Conservation (phyloP, 2,329 filamentous ascomycete genomes). For the Drechslera avenae region DNA sequence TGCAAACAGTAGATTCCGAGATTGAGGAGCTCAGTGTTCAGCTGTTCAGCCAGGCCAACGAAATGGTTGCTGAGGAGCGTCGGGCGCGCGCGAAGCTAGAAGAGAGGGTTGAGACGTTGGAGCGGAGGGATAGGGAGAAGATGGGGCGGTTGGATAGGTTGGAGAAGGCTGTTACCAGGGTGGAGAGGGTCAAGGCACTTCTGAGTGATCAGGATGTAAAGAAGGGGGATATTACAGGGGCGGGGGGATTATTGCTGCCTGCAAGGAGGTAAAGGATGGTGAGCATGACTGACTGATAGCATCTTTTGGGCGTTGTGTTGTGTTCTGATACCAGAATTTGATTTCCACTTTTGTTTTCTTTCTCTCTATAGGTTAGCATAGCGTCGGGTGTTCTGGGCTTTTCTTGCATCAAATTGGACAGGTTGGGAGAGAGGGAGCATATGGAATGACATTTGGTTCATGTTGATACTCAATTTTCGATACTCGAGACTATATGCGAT, state of each 20-base stretch:
- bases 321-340: conserved; percentile 10
- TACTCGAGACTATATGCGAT: too few relatives aligned
- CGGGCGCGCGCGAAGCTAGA: conserved; percentile 73
- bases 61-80: conserved; percentile 82
- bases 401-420: too few relatives aligned
- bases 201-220: conserved; percentile 45
- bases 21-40: conserved; percentile 77
- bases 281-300: background rate
- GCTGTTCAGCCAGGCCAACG: conserved; percentile 82
- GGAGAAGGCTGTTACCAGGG: conserved; percentile 71
- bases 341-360: conserved; percentile 3
- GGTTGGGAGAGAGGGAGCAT: too few relatives aligned
- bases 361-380: conserved; percentile 2
- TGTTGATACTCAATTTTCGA: too few relatives aligned
- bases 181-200: conserved; percentile 71
- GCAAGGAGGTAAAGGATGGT: conserved; percentile 2
- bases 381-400: background rate
- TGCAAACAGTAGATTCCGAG: conserved; percentile 70
- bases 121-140: conserved; percentile 73
- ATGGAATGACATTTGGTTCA: too few relatives aligned
- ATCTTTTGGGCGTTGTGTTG: conserved; percentile 2
- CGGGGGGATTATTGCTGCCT: background rate
- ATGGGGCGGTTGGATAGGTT: conserved; percentile 69
- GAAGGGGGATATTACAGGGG: background rate
- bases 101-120: conserved; percentile 70